Evolutionary conservation across 2,329 filamentous ascomycete species (phyloP), one percentile per base, ranked within the genome.

Genomic region (Ceratocystis smalleyi): DNA sequence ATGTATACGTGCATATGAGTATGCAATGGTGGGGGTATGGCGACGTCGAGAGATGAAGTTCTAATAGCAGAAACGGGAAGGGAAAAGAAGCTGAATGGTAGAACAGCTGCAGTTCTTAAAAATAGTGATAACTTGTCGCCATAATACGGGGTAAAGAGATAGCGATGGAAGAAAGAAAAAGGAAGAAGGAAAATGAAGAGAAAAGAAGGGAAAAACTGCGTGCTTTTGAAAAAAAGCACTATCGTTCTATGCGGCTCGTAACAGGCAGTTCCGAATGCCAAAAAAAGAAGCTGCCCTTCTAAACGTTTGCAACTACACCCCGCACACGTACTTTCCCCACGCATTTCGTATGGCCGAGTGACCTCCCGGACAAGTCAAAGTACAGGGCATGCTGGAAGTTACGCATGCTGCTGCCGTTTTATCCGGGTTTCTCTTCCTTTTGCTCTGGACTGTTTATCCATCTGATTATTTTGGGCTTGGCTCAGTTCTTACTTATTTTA

Each of bases 171-270:
- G 40, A 8, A 60, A 61, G 40, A 51, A 17, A n/a, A 64, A 40
- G 47, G 22, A 43, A 55, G 30, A 24, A 55, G 60, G 45, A 22
- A 61, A 43, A 19, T 22, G 35, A 27, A 43, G 3, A 54, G 35
- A 51, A 59, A 43, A 45, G 3, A 10, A 62, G 24, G 55, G 15
- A 40, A 32, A 59, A 43, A 6, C 10, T n/a, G 43, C 8, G 43
- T 60, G 62, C 54, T 57, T 57, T 57, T 57, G 54, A 57, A 57
- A 17, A 24, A 6, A 6, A 5, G 54, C n/a, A 63, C 35, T 49
- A 43, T 8, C 54, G 7, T 7, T 57, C 54, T 35, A 30, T 57
- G 8, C 30, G 2, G 17, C 7, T 57, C 54, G 5, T 57, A 57
- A 57, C 24, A 30, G 54, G 54, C 32, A 57, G 27, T 10, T 57